Evolutionary conservation across 495 filamentous ascomycete genomes (phyloP).

Genomic region (Penicillium dipodomyicola): DNA sequence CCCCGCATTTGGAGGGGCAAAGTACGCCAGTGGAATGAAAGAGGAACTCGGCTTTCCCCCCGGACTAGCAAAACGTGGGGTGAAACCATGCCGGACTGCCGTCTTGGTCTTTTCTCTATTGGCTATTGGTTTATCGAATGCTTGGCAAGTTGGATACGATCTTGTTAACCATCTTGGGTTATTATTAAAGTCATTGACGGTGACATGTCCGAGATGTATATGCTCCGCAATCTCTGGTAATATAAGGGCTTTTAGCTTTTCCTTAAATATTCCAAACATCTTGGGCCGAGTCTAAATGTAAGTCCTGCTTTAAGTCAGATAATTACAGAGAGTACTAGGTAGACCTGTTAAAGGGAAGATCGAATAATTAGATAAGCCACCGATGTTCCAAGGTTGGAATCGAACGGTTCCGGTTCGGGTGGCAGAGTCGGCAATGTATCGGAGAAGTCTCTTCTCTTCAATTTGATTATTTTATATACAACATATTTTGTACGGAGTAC

Average conservation of each 20-base stretch:
- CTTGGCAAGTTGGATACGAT: background rate
- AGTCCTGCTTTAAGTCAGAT: too few species aligned
- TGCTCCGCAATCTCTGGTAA: too few species aligned
- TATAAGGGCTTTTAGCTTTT: background rate
- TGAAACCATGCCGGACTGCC: constrained; percentile 5
- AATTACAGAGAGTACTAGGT: too few species aligned
- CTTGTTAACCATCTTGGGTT: background rate
- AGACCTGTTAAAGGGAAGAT: too few species aligned
- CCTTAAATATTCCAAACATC: background rate
- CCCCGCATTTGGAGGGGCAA: background rate
- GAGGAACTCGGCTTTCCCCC: constrained; percentile 7
- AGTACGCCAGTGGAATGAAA: background rate
- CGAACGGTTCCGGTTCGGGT: background rate
- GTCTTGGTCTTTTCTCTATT: background rate
- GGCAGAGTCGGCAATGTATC: constrained; percentile 1
- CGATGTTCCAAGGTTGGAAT: too few species aligned
- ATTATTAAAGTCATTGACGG: too few species aligned
- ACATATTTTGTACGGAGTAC: too few species aligned
- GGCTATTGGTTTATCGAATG: background rate
- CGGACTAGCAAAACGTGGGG: constrained; percentile 7
- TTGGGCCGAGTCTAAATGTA: background rate
- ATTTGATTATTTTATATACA: too few species aligned
- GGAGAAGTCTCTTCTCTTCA: too few species aligned
- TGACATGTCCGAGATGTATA: too few species aligned
- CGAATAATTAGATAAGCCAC: too few species aligned